Evolutionary conservation across 345 rosid species (phyloP), one percentile per base, ranked within the genome.

Genomic region (Microthlaspi erraticum): DNA sequence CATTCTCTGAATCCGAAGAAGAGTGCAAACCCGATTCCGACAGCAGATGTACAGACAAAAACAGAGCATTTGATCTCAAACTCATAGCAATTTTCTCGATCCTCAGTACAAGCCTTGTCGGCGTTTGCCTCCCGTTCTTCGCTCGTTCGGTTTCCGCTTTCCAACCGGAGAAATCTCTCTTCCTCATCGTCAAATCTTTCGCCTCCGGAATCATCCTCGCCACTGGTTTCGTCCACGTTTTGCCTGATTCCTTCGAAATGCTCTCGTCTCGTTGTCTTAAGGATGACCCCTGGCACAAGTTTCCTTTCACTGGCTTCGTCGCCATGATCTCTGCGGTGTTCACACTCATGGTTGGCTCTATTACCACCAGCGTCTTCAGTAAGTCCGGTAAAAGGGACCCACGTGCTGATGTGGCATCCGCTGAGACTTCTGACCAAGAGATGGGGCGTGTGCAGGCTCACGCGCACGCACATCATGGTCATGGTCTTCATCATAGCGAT

Each of bases 131-230:
- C 18, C 94, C 92, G 0, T 16, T 85, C 14, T 51, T 80, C 1
- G 86, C 85, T 4, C 85, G 76, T 31, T 13, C 23, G 0, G 14
- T 84, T 31, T 68, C 83, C 0, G 80, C 80, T 10, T 68, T 86
- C 10, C 14, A 62, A 1, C 87, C 90, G 0, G 88, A 83, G 5
- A 85, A 20, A 41, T 68, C 70, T 16, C 14, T 68, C 6, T 90
- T 85, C 73, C 78, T 83, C 37, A 9, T 87, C 4, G 39, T 87
- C 51, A 87, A 87, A 63, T 75, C 85, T 0, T 82, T 87, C n/a
- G 86, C 89, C 0, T 85, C 85, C 0, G 85, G 92, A 4, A 85
- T 83, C 5, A 87, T 87, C 34, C 68, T 85, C 36, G 46, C 85
- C 1, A 85, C 88, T 0, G 88, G 80, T 10, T 82, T 87, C 36